Evolutionary conservation across 2,329 filamentous ascomycete genomes (phyloP), one percentile per base, ranked within the genome.

Genomic region (Aspergillus clavatus): DNA sequence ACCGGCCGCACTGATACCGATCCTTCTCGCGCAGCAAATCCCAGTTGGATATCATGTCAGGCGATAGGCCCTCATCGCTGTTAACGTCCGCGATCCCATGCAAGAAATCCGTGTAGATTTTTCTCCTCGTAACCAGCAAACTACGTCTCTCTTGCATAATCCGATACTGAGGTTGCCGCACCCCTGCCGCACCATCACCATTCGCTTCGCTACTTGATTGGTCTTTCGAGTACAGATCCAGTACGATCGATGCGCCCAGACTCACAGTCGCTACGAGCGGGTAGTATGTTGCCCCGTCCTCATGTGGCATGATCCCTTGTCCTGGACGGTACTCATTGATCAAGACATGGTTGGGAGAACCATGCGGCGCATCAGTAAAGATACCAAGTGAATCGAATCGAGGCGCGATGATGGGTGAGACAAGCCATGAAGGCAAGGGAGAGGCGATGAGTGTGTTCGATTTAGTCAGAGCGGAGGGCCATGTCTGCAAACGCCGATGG

Each of bases 241-340:
- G 74, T 46, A 91, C 88, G 7, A 95, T 73, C 38, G 81, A 81
- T 7, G 81, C 81, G 0, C 88, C 88, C 6, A 98, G 72, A 69
- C 88, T 95, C 51, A 97, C 84, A 1, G 93, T 97, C 53, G 89
- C 93, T 10, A 96, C 91, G 11, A 94, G 82, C 1, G 86, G 86
- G 61, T 86, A 79, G 63, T 98, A 98, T 7, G 91, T 88, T 7
- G 79, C 72, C 1, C 91, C 93, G 65, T 98, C 91, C 74, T 96
- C 93, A 66, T 97, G 91, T 38, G 90, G 84, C 87, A 96, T 95
- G 54, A 97, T 97, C n/a, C 91, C 91, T 51, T 95, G 81, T 2
- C 87, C 88, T 0, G 87, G 82, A 1, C 77, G 76, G 66, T 97
- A 98, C 66, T 96, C 90, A 61, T 98, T 98, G 56, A 97, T 82